Evolutionary conservation across 768 basidiomycete genomes (phyloP).

Genomic region (Leccinum incarnatum): DNA sequence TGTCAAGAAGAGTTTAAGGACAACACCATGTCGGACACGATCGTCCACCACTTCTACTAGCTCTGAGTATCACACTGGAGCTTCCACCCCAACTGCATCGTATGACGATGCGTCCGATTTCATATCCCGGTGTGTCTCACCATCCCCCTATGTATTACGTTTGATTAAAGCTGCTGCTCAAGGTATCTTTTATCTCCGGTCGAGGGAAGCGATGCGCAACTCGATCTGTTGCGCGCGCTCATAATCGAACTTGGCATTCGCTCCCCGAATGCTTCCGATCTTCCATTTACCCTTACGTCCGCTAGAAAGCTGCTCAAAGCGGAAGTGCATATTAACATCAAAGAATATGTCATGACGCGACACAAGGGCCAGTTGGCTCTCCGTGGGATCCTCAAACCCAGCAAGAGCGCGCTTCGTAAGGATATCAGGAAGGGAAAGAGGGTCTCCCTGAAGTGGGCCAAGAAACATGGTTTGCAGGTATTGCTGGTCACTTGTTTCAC

Average conservation of each 20-base stretch:
- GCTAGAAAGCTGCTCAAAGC: conserved; percentile 69
- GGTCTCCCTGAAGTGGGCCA: conserved; percentile 55
- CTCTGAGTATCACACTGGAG: conserved; percentile 10
- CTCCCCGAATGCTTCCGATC: conserved; percentile 38
- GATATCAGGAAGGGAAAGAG: conserved; percentile 51
- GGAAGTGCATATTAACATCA: conserved; percentile 66
- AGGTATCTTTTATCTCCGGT: conserved; percentile 23
- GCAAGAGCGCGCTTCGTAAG: conserved; percentile 56
- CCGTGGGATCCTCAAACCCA: conserved; percentile 59
- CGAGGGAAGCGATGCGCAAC: conserved; percentile 28
- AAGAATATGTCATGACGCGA: conserved; percentile 69
- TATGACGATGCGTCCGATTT: conserved; percentile 28
- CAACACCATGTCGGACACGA: neutral
- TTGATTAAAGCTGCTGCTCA: conserved; percentile 4
- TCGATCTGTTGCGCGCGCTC: conserved; percentile 68
- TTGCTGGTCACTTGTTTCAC: conserved; percentile 53
- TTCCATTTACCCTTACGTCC: conserved; percentile 60
- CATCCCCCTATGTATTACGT: neutral
- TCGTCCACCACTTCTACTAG: conserved; percentile 7
- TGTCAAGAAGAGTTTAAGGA: neutral
- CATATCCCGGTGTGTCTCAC: conserved; percentile 24
- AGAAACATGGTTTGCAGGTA: conserved; percentile 61
- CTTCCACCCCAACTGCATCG: conserved; percentile 14
- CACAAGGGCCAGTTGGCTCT: conserved; percentile 61
- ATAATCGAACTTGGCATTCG: conserved; percentile 73